Conservation (phyloP, 176 grass and related monocot species). For the Lolium rigidum region DNA sequence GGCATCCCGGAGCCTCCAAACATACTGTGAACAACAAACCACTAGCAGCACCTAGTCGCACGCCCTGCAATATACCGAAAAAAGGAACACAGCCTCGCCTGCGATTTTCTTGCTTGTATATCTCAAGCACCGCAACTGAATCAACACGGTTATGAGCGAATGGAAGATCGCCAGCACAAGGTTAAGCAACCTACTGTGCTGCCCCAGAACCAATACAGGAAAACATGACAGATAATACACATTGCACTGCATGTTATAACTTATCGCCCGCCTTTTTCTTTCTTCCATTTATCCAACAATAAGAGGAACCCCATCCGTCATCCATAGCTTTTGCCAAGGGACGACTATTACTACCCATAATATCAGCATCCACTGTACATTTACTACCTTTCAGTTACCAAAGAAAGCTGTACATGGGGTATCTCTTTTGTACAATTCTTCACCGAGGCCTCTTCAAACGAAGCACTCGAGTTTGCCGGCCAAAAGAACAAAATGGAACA, state of each 20-base stretch:
- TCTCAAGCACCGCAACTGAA: background rate
- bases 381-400: background rate
- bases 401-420: constrained; percentile 28
- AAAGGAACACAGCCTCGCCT: background rate
- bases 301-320: constrained; percentile 30
- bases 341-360: constrained; percentile 30
- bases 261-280: background rate
- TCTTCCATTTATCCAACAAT: constrained; percentile 31
- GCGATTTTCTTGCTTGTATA: no score
- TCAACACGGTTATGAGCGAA: background rate
- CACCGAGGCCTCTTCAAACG: constrained; percentile 48
- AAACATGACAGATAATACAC: background rate
- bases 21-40: background rate
- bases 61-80: background rate
- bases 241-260: background rate
- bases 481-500: constrained; percentile 18
- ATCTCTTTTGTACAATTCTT: constrained; percentile 50
- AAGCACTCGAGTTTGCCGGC: constrained; percentile 11
- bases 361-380: constrained; percentile 43
- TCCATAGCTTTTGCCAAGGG: constrained; percentile 53
- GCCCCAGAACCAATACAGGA: background rate
- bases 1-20: no score
- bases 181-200: background rate
- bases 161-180: background rate
- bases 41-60: background rate